Evolutionary conservation across 2,329 filamentous ascomycete genomes (phyloP), one percentile per base, ranked within the genome.

Genomic region (Simplicillium sp.): DNA sequence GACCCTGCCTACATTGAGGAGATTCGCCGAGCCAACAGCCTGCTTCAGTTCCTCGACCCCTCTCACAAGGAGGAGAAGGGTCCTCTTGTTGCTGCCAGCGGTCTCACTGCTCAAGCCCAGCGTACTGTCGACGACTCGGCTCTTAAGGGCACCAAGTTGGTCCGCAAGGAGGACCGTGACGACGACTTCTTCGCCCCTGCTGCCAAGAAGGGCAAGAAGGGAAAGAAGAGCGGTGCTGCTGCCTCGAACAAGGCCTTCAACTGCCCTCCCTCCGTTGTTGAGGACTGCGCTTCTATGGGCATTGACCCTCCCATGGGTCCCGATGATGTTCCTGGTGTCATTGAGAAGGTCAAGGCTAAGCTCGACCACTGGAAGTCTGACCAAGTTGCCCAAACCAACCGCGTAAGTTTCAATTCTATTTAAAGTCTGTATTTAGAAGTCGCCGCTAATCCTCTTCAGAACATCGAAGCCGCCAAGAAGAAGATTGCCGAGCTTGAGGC

Each of bases 381-480:
- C 66, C 92, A 97, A 71, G 78, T 83, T 43, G 73, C 77, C 49
- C 87, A 96, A 74, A 98, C 92, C 15, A 78, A 92, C 61, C 84
- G 87, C 69, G 92, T 95, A 68, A 72, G 82, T 54, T 37, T 42
- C 17, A 15, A 67, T 50, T 16, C 14, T n/a, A 25, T 11, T n/a
- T 13, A 25, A 15, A 29, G 13, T 25, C 11, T 39, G 29, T 7
- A 40, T 48, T 50, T n/a, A n/a, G n/a, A n/a, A n/a, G n/a, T n/a
- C n/a, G n/a, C n/a, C n/a, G 44, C 56, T 67, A 56, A 67, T 45
- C 7, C 7, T 32, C 18, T 33, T 20, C 55, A 97, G 92, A 98
- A 98, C 73, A 83, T 97, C 46, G 86, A 87, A 48, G 95, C 96
- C 67, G 92, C 92, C 46, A 84, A 95, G 72, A 90, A 90, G 65